Conservation (phyloP, 2,329 filamentous ascomycete species). For the Madurella fahalii region DNA sequence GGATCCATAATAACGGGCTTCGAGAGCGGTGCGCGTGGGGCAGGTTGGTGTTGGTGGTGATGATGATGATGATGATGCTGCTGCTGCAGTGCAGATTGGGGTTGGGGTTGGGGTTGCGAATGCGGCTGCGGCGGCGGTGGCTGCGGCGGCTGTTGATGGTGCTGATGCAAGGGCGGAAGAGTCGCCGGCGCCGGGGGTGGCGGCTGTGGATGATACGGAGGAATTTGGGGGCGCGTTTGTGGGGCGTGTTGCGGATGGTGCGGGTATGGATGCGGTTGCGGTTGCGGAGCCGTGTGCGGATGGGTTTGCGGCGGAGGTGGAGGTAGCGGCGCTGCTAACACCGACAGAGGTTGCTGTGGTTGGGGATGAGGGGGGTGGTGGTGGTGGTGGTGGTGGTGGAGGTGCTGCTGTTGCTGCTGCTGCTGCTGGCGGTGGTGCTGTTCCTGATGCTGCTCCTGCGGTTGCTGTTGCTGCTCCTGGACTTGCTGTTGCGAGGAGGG, state of each 20-base stretch:
- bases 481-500: background rate
- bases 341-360: background rate
- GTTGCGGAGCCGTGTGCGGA: background rate
- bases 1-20: constrained; percentile 31
- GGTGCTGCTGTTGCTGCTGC: background rate
- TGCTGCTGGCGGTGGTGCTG: background rate
- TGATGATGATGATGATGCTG: constrained; percentile 6
- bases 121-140: constrained; percentile 1
- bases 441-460: constrained; percentile 5
- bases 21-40: constrained; percentile 4
- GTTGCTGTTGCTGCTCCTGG: background rate
- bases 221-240: constrained; percentile 17
- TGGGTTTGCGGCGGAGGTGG: background rate
- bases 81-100: constrained; percentile 1
- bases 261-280: constrained; percentile 3
- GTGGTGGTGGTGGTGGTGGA: background rate
- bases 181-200: background rate
- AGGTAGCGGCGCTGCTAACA: background rate
- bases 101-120: constrained; percentile 12
- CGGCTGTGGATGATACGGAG: constrained; percentile 7
- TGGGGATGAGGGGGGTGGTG: background rate
- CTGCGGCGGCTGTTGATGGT: constrained; percentile 2
- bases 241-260: constrained; percentile 10
- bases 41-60: background rate
- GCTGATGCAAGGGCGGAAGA: constrained; percentile 11